Percentiles rank a stretch among this genome's conserved stretches.
Conservation (phyloP, 2,329 filamentous ascomycete genomes). For the Metarhizium album region DNA sequence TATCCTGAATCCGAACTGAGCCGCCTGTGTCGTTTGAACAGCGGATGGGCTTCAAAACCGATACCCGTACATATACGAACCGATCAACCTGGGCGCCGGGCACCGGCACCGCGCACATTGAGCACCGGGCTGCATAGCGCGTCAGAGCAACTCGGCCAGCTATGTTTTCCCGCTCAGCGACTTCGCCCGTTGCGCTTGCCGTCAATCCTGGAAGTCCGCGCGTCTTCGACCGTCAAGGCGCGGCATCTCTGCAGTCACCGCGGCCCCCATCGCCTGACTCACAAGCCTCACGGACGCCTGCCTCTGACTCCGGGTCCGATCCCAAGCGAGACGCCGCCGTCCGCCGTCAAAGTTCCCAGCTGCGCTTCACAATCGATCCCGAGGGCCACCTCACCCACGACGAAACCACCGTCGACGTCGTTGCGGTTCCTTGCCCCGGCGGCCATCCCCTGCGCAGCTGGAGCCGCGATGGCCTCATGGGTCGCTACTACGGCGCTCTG, state of each 20-base stretch:
- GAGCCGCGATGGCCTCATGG: conserved; percentile 37
- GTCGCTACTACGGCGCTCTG: conserved; percentile 34
- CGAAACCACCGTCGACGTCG: conserved; percentile 41
- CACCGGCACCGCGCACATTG: too few relatives aligned
- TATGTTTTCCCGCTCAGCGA: conserved; percentile 4
- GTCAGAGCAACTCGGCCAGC: too few relatives aligned
- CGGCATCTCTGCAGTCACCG: neutral
- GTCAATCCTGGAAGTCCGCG: conserved; percentile 17
- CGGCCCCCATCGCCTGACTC: neutral
- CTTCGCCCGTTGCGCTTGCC: conserved; percentile 10
- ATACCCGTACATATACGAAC: too few relatives aligned
- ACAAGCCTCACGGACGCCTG: neutral
- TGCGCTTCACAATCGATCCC: conserved; percentile 24
- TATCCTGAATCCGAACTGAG: too few relatives aligned
- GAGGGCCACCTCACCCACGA: conserved; percentile 31
- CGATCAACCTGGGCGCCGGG: too few relatives aligned
- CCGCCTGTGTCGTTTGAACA: too few relatives aligned
- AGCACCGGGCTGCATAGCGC: too few relatives aligned
- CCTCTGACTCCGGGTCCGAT: neutral
- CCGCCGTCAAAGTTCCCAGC: neutral
- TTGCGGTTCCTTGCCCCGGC: conserved; percentile 43
- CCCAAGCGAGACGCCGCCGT: neutral
- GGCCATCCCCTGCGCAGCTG: conserved; percentile 42
- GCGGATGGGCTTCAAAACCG: too few relatives aligned
- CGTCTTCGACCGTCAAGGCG: neutral